Base-by-base conservation (phyloP, 139 green algal species). In the Auxenochlorella pyrenoidosa region DNA sequence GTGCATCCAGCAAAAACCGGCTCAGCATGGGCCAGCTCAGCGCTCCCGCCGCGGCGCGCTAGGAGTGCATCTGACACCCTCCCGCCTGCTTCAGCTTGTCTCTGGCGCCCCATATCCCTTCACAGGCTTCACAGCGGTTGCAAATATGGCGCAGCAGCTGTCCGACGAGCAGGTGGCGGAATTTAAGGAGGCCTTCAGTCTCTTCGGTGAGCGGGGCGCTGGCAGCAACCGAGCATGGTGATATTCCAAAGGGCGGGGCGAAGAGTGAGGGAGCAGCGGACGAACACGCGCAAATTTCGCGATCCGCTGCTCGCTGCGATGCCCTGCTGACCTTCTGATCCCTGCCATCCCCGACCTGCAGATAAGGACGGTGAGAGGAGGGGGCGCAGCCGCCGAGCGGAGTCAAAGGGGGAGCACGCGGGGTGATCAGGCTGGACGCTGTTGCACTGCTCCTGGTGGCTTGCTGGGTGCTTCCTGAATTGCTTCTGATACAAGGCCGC, bases 121-220 rank as follows among this genome's bases (percentile, higher is more conserved):
- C n/a, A n/a, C n/a, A n/a, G n/a, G n/a, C n/a, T n/a, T n/a, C n/a
- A n/a, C n/a, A n/a, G n/a, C n/a, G n/a, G n/a, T n/a, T n/a, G 54
- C 54, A 24, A 63, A 24, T 13, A 84, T 84, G 79, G 79, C 79
- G 58, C 79, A 84, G 58, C 75, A 89, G n/a, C 85, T 89, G 3
- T 72, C 36, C 10, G 85, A 89, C 63, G 85, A 89, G 63, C 76
- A 85, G 65, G 94, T 96, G 40, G 90, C 93, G 8, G 94, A 97
- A 87, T 97, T 97, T 89, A 96, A 95, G 88, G 94, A 97, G 90
- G 94, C 94, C 5, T 97, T 97, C 75, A 89, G 87, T 30, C 90
- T 97, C 15, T 96, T 97, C 75, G 83, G 70, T 86, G 43, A 65
- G 79, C 47, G n/a, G n/a, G n/a, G n/a, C n/a, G n/a, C n/a, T n/a